These are phyloP conservation scores for Arthrinium phaeospermum DNA, from an alignment of 2,329 filamentous ascomycete species.

Conservation along the genomic window DNA sequence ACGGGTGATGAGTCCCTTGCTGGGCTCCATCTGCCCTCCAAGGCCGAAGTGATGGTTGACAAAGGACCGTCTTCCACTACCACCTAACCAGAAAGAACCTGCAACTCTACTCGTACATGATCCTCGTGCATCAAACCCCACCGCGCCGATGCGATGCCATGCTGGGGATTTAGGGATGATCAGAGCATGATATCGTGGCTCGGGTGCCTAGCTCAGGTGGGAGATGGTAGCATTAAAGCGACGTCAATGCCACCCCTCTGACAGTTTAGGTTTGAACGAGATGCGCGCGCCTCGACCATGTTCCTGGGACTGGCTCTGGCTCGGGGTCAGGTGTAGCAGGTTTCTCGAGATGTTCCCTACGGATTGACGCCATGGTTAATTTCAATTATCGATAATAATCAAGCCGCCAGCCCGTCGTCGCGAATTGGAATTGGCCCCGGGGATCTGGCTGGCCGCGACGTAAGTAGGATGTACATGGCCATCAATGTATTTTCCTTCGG, in stretches of 20 bases:
- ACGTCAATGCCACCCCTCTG: slow-evolving; percentile 13
- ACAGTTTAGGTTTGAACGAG: slow-evolving; percentile 8
- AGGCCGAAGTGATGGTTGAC: slow-evolving; percentile 10
- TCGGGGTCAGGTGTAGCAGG: not conserved
- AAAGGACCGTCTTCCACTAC: not conserved
- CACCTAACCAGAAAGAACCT: not conserved
- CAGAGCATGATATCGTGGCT: slow-evolving; percentile 9
- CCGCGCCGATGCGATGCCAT: slow-evolving; percentile 15
- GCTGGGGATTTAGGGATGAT: not conserved
- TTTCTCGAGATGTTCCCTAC: not conserved
- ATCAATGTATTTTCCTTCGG: not conserved
- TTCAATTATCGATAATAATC: slow-evolving; percentile 15
- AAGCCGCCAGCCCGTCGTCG: not conserved
- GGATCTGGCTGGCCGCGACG: not conserved
- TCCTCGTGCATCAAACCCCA: slow-evolving; percentile 11
- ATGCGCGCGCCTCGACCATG: slow-evolving; percentile 11
- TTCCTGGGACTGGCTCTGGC: not conserved
- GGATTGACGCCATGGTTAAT: slow-evolving; percentile 4
- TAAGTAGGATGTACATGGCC: too few species aligned
- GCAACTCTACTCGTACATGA: not conserved
- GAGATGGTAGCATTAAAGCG: slow-evolving; percentile 7
- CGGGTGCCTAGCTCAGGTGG: slow-evolving; percentile 14
- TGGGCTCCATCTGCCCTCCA: not conserved
- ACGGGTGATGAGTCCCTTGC: not conserved
- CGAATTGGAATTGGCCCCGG: not conserved